Evolutionary conservation across 140 eudicot species (phyloP).

Genomic region (Oenanthe javanica): DNA sequence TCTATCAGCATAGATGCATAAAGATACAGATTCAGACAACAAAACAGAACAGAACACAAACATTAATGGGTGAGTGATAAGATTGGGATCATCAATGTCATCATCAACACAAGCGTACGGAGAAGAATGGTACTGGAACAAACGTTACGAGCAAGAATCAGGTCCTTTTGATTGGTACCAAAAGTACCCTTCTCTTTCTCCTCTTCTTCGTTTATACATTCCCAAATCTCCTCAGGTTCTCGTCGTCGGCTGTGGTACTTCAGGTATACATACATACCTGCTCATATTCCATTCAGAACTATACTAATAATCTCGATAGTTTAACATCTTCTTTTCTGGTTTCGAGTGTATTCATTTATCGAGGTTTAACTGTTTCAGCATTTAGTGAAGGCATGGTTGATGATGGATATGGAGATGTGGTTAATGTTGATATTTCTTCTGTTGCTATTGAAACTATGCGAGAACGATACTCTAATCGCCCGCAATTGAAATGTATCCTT

Average conservation of each 20-base stretch:
- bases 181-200: slow-evolving; percentile 62
- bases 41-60: neutral
- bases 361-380: slow-evolving; percentile 32
- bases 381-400: slow-evolving; percentile 87
- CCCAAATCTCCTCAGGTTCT: slow-evolving; percentile 38
- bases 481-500: slow-evolving; percentile 58
- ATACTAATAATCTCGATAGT: too few species aligned
- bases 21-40: neutral
- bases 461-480: slow-evolving; percentile 46
- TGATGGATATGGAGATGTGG: slow-evolving; percentile 69
- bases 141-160: slow-evolving; percentile 53
- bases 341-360: too few species aligned
- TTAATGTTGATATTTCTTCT: slow-evolving; percentile 69
- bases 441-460: slow-evolving; percentile 80
- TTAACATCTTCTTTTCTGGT: too few species aligned
- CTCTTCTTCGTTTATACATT: slow-evolving; percentile 59
- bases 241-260: slow-evolving; percentile 87
- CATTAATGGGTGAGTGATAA: neutral
- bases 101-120: slow-evolving; percentile 65
- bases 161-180: slow-evolving; percentile 85
- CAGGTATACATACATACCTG: slow-evolving; percentile 31
- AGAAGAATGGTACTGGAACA: slow-evolving; percentile 91
- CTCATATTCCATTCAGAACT: neutral
- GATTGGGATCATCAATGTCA: slow-evolving; percentile 4
- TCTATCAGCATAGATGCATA: neutral